Evolutionary conservation across 2,329 filamentous ascomycete species (phyloP).

Genomic region (Ophiostoma piceae): DNA sequence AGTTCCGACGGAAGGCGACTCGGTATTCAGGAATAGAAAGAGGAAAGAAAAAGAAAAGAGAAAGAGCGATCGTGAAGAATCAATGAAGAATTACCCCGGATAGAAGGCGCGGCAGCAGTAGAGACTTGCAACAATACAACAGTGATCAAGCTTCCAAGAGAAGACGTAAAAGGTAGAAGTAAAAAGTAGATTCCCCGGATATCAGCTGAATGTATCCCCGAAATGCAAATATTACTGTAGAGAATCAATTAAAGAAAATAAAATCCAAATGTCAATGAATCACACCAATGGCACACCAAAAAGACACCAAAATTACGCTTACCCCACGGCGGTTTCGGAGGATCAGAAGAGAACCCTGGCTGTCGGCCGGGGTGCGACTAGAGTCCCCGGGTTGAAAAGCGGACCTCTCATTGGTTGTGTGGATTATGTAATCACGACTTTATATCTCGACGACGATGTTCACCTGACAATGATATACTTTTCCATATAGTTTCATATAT

Average conservation of each 20-base stretch:
- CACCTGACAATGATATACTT: too few relatives aligned
- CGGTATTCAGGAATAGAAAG: not conserved
- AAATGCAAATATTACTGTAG: not conserved
- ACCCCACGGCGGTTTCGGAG: conserved; percentile 24
- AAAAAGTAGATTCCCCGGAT: conserved; percentile 4
- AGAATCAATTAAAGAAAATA: not conserved
- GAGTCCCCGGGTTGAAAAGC: conserved; percentile 22
- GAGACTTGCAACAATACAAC: not conserved
- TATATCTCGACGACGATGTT: not conserved
- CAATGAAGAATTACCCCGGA: conserved; percentile 14
- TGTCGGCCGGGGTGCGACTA: conserved; percentile 24
- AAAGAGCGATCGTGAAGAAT: not conserved
- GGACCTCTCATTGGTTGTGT: not conserved
- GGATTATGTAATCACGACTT: not conserved
- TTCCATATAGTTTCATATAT: too few relatives aligned
- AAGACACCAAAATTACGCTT: not conserved
- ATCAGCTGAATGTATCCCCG: conserved; percentile 1
- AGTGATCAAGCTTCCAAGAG: not conserved
- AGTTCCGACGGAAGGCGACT: not conserved
- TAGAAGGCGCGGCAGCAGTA: conserved; percentile 13
- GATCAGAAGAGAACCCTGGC: conserved; percentile 3
- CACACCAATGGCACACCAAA: not conserved
- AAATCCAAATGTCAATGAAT: not conserved
- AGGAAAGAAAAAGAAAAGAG: not conserved
- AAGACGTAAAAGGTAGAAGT: not conserved